These are phyloP conservation scores for Ustilago vetiveriae DNA, from an alignment of 1,284 basidiomycete genomes.

Conservation along the genomic window DNA sequence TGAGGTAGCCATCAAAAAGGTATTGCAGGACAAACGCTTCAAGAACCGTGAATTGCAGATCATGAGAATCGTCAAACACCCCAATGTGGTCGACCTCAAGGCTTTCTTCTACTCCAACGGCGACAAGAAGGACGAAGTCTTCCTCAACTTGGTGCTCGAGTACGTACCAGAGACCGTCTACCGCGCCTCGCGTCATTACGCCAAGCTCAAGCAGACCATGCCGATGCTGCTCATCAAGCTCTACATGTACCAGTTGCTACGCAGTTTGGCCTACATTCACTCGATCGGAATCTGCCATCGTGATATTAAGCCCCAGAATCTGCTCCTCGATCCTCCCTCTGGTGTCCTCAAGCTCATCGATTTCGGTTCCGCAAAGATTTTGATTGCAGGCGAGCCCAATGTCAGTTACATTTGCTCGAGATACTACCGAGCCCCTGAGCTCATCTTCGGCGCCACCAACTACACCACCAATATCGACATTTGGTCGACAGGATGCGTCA, in stretches of 20 bases:
- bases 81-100: conserved; percentile 96
- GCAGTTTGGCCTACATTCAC: conserved; percentile 96
- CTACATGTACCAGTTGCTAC: conserved; percentile 96
- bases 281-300: conserved; percentile 89
- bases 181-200: conserved; percentile 96
- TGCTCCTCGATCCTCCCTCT: conserved; percentile 93
- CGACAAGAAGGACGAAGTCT: conserved; percentile 99
- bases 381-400: conserved; percentile 96
- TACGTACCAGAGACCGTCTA: conserved; percentile 99
- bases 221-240: conserved; percentile 99
- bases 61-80: conserved; percentile 96
- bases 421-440: conserved; percentile 98
- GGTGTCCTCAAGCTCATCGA: conserved; percentile 98
- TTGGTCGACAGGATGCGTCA: conserved; percentile 99
- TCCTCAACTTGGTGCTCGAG: conserved; percentile 98
- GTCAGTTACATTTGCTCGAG: conserved; percentile 99
- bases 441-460: conserved; percentile 99
- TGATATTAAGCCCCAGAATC: conserved; percentile 99
- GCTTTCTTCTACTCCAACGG: conserved; percentile 99
- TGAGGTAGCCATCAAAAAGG: conserved; percentile 99
- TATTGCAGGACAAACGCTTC: conserved; percentile 99
- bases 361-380: conserved; percentile 98
- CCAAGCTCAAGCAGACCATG: conserved; percentile 99
- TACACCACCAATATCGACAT: conserved; percentile 99
- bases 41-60: conserved; percentile 99